phyloP scores from a whole-genome alignment of 495 filamentous ascomycete genomes.

The Cryomyces antarcticus region DNA sequence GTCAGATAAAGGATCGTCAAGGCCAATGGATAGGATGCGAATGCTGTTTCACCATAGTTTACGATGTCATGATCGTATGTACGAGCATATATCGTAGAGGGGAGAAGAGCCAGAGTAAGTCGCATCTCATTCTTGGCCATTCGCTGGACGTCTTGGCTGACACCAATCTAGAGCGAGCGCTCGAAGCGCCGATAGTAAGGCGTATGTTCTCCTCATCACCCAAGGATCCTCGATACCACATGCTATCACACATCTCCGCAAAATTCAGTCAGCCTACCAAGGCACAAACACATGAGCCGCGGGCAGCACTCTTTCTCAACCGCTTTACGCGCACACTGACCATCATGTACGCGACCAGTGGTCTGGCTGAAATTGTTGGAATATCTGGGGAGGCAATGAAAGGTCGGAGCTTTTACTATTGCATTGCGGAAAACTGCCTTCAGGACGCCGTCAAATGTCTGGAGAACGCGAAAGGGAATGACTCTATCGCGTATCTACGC shows the following conservation, averaged over 20 bases:
- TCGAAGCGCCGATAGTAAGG: constrained; percentile 62
- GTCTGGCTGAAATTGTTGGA: constrained; percentile 51
- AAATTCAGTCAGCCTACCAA: constrained; percentile 53
- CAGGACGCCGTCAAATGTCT: constrained; percentile 55
- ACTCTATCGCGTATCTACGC: constrained; percentile 83
- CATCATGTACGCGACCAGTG: constrained; percentile 72
- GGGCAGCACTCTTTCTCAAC: constrained; percentile 72
- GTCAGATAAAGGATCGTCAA: constrained; percentile 42
- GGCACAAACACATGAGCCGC: constrained; percentile 46
- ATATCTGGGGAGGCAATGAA: constrained; percentile 41
- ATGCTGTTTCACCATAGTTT: constrained; percentile 76
- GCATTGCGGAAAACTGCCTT: constrained; percentile 57
- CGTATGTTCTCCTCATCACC: constrained; percentile 64
- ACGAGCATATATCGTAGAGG: constrained; percentile 60
- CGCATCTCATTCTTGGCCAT: not conserved
- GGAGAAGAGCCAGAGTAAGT: constrained; percentile 53
- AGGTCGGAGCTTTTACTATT: constrained; percentile 62
- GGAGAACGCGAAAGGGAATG: constrained; percentile 77
- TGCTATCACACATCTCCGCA: constrained; percentile 65
- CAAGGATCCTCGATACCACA: constrained; percentile 72
- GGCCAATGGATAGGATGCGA: constrained; percentile 68
- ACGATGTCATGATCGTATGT: constrained; percentile 70
- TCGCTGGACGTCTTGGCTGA: not conserved
- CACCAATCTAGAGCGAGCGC: constrained; percentile 39
- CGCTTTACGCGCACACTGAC: constrained; percentile 65